Evolutionary conservation across 2,329 filamentous ascomycete species (phyloP).

Genomic region (Dothidotthia symphoricarpi): DNA sequence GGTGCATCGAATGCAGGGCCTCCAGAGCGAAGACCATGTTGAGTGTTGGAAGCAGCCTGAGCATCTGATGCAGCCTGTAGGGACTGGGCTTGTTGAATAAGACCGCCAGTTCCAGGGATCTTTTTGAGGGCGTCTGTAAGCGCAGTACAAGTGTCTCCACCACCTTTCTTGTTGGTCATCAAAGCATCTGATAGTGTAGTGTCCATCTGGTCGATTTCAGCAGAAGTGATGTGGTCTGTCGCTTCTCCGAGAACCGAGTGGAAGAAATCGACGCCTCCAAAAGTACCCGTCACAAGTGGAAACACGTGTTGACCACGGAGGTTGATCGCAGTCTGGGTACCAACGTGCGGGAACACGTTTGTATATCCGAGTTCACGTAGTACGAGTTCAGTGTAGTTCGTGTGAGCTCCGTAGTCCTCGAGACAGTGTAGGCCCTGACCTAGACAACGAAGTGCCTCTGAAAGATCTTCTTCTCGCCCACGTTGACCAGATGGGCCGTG

Average conservation of each 20-base stretch:
- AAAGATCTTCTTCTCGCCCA: conserved; percentile 47
- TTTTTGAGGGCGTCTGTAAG: conserved; percentile 72
- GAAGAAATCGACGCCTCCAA: conserved; percentile 54
- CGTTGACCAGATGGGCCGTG: conserved; percentile 44
- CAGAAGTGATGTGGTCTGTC: conserved; percentile 51
- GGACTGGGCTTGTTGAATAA: conserved; percentile 48
- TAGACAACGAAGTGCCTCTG: conserved; percentile 51
- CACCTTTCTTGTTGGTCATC: conserved; percentile 29
- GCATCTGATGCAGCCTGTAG: conserved; percentile 51
- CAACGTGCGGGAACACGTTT: conserved; percentile 55
- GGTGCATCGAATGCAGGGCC: conserved; percentile 42
- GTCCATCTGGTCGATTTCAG: conserved; percentile 50
- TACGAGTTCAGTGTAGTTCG: conserved; percentile 56
- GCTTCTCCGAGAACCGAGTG: conserved; percentile 53
- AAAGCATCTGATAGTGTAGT: conserved; percentile 45
- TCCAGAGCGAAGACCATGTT: conserved; percentile 48
- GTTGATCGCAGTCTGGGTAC: conserved; percentile 46
- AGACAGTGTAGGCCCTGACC: conserved; percentile 55
- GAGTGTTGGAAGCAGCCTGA: conserved; percentile 45
- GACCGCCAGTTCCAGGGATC: conserved; percentile 60
- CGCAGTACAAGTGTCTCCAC: conserved; percentile 33
- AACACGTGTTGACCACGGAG: conserved; percentile 50
- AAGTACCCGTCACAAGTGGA: conserved; percentile 56
- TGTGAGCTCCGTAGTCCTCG: conserved; percentile 57
- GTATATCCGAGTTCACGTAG: conserved; percentile 52